Percentiles rank a stretch among this genome's conserved stretches.
Conservation (phyloP, 1,284 basidiomycete species). For the Tetrapyrgos nigripes region DNA sequence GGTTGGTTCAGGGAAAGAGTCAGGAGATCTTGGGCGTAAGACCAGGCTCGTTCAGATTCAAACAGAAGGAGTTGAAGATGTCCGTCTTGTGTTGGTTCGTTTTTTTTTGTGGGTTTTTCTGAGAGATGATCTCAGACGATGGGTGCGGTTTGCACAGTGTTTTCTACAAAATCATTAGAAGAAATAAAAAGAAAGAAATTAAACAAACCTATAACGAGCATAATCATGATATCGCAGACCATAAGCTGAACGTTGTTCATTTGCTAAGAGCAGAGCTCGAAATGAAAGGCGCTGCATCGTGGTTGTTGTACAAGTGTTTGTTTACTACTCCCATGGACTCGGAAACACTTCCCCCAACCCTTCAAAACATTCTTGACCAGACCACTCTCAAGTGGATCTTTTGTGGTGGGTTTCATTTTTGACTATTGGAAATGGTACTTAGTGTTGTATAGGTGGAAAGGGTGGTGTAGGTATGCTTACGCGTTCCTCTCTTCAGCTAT, state of each 20-base stretch:
- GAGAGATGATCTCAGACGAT: conserved; percentile 84
- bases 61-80: conserved; percentile 87
- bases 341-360: conserved; percentile 75
- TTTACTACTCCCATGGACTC: conserved; percentile 23
- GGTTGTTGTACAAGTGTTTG: background rate
- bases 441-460: conserved; percentile 93
- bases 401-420: conserved; percentile 76
- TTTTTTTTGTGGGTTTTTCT: conserved; percentile 91
- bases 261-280: conserved; percentile 86
- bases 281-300: conserved; percentile 7
- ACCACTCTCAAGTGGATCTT: conserved; percentile 94
- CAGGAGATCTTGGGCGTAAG: conserved; percentile 84
- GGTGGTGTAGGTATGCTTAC: conserved; percentile 86
- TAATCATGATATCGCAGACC: conserved; percentile 91
- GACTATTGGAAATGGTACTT: too few relatives aligned
- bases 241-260: conserved; percentile 90
- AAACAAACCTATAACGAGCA: conserved; percentile 74
- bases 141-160: conserved; percentile 90
- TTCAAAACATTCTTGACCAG: conserved; percentile 92
- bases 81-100: conserved; percentile 75
- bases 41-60: conserved; percentile 92
- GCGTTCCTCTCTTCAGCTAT: background rate
- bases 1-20: conserved; percentile 61
- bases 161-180: conserved; percentile 55
- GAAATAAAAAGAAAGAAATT: background rate